phyloP scores from a whole-genome alignment of 139 green algal genomes.

The Tetraselmis chui region DNA sequence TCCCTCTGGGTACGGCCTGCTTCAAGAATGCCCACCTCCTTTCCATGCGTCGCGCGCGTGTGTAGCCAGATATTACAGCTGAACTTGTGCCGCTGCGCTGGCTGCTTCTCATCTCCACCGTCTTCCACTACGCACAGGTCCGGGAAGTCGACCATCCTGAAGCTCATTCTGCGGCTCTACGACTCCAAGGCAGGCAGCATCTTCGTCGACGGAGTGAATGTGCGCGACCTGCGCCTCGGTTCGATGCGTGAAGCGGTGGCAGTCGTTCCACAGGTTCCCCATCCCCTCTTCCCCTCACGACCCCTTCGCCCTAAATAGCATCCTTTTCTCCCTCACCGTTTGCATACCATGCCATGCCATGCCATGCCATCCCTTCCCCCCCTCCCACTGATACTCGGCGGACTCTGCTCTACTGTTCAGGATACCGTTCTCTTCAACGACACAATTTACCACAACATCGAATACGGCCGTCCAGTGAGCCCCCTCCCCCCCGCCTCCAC shows the following conservation, averaged over 20 bases:
- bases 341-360: not conserved
- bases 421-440: constrained; percentile 70
- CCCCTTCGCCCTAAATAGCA: no score
- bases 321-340: no score
- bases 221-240: constrained; percentile 45
- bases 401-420: constrained; percentile 26
- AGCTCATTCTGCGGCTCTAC: constrained; percentile 23
- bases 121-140: no score
- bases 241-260: constrained; percentile 61
- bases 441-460: constrained; percentile 64
- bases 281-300: not conserved
- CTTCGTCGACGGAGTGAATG: constrained; percentile 63
- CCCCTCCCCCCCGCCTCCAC: not conserved
- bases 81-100: no score
- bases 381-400: not conserved
- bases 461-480: constrained; percentile 17
- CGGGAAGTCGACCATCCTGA: constrained; percentile 52
- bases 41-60: not conserved
- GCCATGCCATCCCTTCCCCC: not conserved
- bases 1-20: not conserved
- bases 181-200: constrained; percentile 7
- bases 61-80: no score
- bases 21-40: not conserved
- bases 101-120: no score
- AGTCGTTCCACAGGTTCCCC: constrained; percentile 69